Evolutionary conservation across 441 rosid genomes (phyloP).

Genomic region (Erodium moschatum): DNA sequence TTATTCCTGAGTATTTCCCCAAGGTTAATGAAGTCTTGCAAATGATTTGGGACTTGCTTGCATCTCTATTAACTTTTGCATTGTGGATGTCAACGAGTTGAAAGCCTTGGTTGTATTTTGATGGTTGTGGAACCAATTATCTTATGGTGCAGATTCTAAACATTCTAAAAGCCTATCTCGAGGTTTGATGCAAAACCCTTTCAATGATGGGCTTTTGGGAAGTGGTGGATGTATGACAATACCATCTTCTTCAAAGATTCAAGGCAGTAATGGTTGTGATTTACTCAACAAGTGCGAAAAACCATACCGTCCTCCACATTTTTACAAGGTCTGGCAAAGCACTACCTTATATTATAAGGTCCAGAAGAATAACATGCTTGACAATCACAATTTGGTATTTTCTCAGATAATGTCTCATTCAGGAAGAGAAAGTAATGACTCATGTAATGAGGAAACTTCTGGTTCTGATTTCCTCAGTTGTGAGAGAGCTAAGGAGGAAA

Average conservation of each 20-base stretch:
- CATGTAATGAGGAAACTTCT: slow-evolving; percentile 16
- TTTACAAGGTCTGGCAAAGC: slow-evolving; percentile 23
- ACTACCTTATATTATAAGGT: neutral
- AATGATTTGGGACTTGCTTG: slow-evolving; percentile 4
- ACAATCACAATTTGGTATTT: neutral
- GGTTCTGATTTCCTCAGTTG: slow-evolving; percentile 17
- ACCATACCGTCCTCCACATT: slow-evolving; percentile 32
- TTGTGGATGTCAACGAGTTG: neutral
- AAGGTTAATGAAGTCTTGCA: neutral
- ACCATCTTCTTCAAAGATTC: slow-evolving; percentile 16
- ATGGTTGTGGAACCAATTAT: slow-evolving; percentile 15
- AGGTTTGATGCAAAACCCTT: slow-evolving; percentile 19
- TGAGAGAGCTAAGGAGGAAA: slow-evolving; percentile 25
- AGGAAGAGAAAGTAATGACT: slow-evolving; percentile 20
- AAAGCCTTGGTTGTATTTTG: slow-evolving; percentile 5
- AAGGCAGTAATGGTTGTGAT: slow-evolving; percentile 3
- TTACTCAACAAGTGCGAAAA: slow-evolving; percentile 25
- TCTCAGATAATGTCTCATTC: slow-evolving; percentile 25
- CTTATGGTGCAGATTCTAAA: slow-evolving; percentile 26
- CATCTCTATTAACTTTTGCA: neutral
- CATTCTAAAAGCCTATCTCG: slow-evolving; percentile 17
- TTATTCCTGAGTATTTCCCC: neutral
- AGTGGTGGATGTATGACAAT: slow-evolving; percentile 18
- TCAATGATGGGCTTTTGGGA: slow-evolving; percentile 24
- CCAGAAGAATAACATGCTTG: neutral